A percentile compares a stretch with the other conserved stretches of the same genome.
These are phyloP conservation scores for Psilocybe cubensis DNA, from an alignment of 768 basidiomycete species.

Conservation along the genomic window DNA sequence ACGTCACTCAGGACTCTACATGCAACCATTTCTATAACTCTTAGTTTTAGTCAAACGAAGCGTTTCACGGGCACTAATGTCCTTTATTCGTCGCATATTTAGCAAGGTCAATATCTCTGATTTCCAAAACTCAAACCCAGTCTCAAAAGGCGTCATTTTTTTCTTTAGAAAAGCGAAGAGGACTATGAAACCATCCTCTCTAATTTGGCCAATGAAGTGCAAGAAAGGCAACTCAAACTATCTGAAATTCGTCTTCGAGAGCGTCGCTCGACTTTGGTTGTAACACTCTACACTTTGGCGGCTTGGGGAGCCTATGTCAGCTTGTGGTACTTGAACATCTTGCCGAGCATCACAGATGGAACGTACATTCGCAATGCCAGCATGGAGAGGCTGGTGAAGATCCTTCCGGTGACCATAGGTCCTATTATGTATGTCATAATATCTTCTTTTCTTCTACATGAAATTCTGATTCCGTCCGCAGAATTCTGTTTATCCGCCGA, in stretches of 20 bases:
- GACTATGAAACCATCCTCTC: constrained; percentile 81
- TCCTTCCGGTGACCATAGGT: constrained; percentile 66
- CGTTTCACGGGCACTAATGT: constrained; percentile 15
- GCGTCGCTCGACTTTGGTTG: constrained; percentile 73
- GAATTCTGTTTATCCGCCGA: constrained; percentile 76
- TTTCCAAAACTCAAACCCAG: not conserved
- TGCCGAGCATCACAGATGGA: constrained; percentile 46
- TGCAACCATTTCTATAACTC: constrained; percentile 20
- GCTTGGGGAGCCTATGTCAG: constrained; percentile 74
- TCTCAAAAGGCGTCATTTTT: not conserved
- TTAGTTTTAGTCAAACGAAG: constrained; percentile 1
- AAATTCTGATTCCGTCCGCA: constrained; percentile 9
- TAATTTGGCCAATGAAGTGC: constrained; percentile 66
- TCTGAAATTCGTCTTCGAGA: constrained; percentile 88
- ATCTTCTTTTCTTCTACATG: not conserved
- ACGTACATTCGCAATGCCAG: constrained; percentile 25
- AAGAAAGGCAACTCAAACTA: constrained; percentile 72
- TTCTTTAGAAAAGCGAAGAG: constrained; percentile 53
- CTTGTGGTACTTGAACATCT: constrained; percentile 68
- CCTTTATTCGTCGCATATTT: constrained; percentile 30
- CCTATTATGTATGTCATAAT: constrained; percentile 71
- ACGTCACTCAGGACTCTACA: not conserved
- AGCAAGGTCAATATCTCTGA: constrained; percentile 26
- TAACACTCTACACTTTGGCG: constrained; percentile 78
- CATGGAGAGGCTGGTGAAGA: constrained; percentile 49